Conservation (phyloP, 2,329 filamentous ascomycete species). For the Alternaria atra region DNA sequence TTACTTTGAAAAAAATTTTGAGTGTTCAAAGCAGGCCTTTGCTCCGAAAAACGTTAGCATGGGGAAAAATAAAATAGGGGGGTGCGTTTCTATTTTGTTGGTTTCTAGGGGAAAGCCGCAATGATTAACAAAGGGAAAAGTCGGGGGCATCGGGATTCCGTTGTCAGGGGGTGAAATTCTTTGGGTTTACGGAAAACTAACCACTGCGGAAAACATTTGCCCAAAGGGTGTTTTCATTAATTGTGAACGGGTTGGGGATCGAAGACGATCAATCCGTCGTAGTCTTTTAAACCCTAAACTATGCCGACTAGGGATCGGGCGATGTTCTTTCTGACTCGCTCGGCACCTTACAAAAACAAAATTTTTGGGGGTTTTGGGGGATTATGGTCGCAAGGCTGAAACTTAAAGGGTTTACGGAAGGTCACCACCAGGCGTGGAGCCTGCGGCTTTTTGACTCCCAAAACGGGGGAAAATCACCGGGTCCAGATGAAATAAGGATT, state of each 20-base stretch:
- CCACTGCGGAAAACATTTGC: conserved; percentile 22
- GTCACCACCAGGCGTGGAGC: conserved; percentile 14
- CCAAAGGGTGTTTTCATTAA: conserved; percentile 26
- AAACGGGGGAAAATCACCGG: conserved; percentile 54
- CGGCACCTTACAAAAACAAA: conserved; percentile 50
- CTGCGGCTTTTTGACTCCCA: conserved; percentile 49
- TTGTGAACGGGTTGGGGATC: conserved; percentile 21
- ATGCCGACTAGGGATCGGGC: conserved; percentile 45
- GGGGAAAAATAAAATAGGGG: conserved; percentile 24
- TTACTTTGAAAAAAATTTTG: conserved; percentile 54
- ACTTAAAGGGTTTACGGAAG: conserved; percentile 19
- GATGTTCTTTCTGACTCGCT: conserved; percentile 42
- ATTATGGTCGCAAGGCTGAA: conserved; percentile 22
- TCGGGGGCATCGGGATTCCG: conserved; percentile 18
- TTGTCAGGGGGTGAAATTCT: conserved; percentile 22
- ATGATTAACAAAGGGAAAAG: conserved; percentile 24
- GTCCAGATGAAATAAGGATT: conserved; percentile 55
- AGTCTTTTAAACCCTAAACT: conserved; percentile 28
- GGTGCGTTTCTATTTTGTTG: conserved; percentile 17
- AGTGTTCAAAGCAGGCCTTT: conserved; percentile 41
- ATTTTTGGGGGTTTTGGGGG: conserved; percentile 50
- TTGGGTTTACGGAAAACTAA: conserved; percentile 27
- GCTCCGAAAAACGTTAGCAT: conserved; percentile 23
- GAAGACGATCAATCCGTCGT: conserved; percentile 24
- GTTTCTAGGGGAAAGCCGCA: conserved; percentile 16